Conservation (phyloP, 164 flowering plant genomes). For the Vitis cinerea region DNA sequence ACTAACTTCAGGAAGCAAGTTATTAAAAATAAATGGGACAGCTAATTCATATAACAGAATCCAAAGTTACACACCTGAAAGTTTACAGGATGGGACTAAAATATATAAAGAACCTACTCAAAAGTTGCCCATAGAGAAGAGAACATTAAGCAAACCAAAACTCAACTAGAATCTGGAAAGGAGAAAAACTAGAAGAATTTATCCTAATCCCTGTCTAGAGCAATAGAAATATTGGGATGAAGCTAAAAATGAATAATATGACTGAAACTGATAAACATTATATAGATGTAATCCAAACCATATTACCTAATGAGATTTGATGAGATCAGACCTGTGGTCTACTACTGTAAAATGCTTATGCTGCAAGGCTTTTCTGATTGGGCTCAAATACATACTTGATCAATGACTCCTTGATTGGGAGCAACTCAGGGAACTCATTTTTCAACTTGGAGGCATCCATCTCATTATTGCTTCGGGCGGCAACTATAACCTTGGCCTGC, state of each 20-base stretch:
- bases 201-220: neutral
- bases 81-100: neutral
- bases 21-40: too few relatives aligned
- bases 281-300: conserved; percentile 1
- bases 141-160: neutral
- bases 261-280: conserved; percentile 1
- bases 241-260: conserved; percentile 5
- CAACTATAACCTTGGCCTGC: conserved; percentile 73
- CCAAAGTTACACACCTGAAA: neutral
- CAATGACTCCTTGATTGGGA: conserved; percentile 64
- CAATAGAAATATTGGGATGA: conserved; percentile 1
- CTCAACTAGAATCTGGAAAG: neutral
- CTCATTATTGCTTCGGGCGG: conserved; percentile 74
- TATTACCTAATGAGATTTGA: neutral
- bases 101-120: neutral
- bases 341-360: neutral
- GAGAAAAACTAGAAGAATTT: conserved; percentile 1
- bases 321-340: neutral
- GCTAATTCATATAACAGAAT: neutral
- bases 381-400: conserved; percentile 70
- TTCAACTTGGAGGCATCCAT: conserved; percentile 71
- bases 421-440: conserved; percentile 65
- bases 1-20: too few relatives aligned
- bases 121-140: neutral
- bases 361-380: conserved; percentile 36